Percentiles rank a stretch among this genome's conserved stretches.
phyloP scores from a whole-genome alignment of 805 yeast genomes.

The Saccharomycopsis amapae region DNA sequence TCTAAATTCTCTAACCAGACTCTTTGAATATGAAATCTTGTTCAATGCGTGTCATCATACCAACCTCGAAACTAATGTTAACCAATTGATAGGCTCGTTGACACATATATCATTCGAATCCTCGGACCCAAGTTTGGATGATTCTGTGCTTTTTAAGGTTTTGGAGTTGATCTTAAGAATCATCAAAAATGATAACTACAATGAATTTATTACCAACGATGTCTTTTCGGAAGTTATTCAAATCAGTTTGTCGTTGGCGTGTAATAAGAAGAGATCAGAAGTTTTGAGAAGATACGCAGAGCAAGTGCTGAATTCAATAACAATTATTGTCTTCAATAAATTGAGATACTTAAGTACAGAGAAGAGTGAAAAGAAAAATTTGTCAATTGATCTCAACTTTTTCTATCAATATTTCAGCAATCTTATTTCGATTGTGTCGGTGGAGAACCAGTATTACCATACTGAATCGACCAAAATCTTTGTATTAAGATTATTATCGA shows the following conservation, averaged over 20 bases:
- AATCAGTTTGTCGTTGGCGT: conserved; percentile 84
- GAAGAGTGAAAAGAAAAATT: conserved; percentile 35
- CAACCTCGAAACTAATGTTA: conserved; percentile 23
- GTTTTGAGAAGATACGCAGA: conserved; percentile 86
- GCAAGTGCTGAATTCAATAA: conserved; percentile 62
- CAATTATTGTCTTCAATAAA: conserved; percentile 59
- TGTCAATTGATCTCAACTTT: conserved; percentile 48
- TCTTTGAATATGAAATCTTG: conserved; percentile 63
- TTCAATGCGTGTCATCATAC: not conserved
- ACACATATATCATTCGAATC: conserved; percentile 96
- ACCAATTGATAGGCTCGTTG: conserved; percentile 46
- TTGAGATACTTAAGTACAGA: conserved; percentile 46
- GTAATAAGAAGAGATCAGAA: conserved; percentile 87
- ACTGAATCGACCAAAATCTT: conserved; percentile 82
- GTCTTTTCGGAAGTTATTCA: conserved; percentile 83
- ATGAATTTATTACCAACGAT: conserved; percentile 67
- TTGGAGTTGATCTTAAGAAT: conserved; percentile 64
- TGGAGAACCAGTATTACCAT: conserved; percentile 74
- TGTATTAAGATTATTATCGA: conserved; percentile 68
- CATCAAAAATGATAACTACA: conserved; percentile 37
- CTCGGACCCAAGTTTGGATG: conserved; percentile 86
- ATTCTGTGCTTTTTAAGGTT: conserved; percentile 80
- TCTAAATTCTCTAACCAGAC: conserved; percentile 63
- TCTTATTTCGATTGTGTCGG: conserved; percentile 71
- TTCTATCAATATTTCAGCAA: conserved; percentile 61